A percentile compares a stretch with the other conserved stretches of the same genome.
These are phyloP conservation scores for Eucalyptus polybractea DNA, from an alignment of 345 rosid species.

Conservation along the genomic window DNA sequence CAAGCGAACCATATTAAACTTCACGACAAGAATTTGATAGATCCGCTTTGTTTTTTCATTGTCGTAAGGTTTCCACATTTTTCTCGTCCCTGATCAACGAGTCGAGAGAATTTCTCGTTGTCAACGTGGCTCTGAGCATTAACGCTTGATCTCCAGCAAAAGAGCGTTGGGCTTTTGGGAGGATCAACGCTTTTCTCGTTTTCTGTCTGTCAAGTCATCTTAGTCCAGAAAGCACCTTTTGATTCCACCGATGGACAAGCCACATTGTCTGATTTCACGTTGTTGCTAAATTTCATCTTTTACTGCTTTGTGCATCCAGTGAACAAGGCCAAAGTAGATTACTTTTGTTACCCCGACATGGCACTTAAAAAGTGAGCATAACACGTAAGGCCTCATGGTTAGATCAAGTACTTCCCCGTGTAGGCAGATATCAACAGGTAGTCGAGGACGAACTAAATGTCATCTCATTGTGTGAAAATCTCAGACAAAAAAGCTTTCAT, in stretches of 20 bases:
- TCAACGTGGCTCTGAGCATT: neutral
- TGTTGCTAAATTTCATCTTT: neutral
- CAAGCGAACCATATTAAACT: neutral
- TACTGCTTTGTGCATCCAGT: neutral
- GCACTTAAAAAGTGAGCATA: neutral
- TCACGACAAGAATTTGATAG: neutral
- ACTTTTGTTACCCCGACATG: neutral
- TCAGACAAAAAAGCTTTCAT: neutral
- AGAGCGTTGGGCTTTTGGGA: neutral
- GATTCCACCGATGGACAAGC: neutral
- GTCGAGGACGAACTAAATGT: neutral
- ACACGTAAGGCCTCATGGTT: neutral
- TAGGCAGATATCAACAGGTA: neutral
- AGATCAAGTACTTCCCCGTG: neutral
- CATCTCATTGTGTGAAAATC: neutral
- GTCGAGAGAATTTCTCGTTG: neutral
- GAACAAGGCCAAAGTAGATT: neutral
- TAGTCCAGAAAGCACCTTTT: neutral
- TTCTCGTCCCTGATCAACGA: neutral
- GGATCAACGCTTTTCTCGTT: neutral
- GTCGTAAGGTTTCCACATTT: neutral
- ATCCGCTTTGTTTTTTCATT: fast-evolving
- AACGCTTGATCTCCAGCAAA: neutral
- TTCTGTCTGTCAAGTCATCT: neutral
- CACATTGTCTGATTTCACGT: neutral